These are phyloP conservation scores for Andrographis paniculata DNA, from an alignment of 305 asterid species.

Conservation along the genomic window DNA sequence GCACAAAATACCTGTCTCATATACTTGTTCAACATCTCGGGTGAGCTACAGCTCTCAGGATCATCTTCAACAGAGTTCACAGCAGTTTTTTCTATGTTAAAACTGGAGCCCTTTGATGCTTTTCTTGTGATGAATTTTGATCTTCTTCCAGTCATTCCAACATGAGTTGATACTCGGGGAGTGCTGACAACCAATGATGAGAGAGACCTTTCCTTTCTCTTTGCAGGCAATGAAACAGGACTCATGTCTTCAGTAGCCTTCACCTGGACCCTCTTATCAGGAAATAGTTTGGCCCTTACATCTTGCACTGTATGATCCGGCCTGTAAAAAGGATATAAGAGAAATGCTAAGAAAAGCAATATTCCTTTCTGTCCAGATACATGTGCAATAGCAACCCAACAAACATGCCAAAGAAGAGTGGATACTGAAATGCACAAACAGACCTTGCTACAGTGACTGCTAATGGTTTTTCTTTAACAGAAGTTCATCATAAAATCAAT, in stretches of 20 bases:
- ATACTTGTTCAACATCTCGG: constrained; percentile 51
- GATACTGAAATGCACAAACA: too few relatives aligned
- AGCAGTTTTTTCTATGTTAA: constrained; percentile 59
- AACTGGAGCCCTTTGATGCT: constrained; percentile 55
- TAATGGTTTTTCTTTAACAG: too few relatives aligned
- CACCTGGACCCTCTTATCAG: constrained; percentile 40
- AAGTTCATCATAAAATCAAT: too few relatives aligned
- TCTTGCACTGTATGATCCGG: constrained; percentile 67
- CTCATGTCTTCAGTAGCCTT: constrained; percentile 38
- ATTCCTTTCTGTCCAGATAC: constrained; percentile 4
- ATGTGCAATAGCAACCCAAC: too few relatives aligned
- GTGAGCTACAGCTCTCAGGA: constrained; percentile 72
- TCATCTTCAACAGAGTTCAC: constrained; percentile 44
- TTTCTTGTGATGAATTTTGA: constrained; percentile 67
- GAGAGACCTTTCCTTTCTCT: constrained; percentile 70
- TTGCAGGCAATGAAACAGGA: constrained; percentile 37
- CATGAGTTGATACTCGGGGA: constrained; percentile 45
- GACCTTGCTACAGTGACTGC: too few relatives aligned
- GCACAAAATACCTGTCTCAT: constrained; percentile 53
- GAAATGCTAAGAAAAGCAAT: background rate
- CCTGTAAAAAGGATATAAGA: constrained; percentile 27
- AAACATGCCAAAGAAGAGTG: too few relatives aligned
- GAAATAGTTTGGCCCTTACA: constrained; percentile 52
- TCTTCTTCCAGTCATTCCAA: constrained; percentile 52
- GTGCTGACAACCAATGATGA: constrained; percentile 62